Base-by-base conservation (phyloP, 1,284 basidiomycete species). In the Neolentinus lepideus region DNA sequence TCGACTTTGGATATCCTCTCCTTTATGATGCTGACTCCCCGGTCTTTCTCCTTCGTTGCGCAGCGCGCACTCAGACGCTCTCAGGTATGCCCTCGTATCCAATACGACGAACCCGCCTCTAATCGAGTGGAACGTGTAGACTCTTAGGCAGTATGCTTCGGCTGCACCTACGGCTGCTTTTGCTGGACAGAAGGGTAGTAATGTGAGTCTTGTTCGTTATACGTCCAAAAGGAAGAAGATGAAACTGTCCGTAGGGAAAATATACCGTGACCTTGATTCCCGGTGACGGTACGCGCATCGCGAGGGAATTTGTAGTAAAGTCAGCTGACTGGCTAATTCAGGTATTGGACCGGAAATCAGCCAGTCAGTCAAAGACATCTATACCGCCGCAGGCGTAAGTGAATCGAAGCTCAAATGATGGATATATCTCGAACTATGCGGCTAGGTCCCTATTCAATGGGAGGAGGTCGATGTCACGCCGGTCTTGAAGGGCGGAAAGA, bases 261-360 rank as follows among this genome's bases (percentile, higher is more conserved):
- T 98, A 94, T 76, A 88, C 88, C 51, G 94, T 96, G 52, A 94
- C 94, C 52, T 76, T 96, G 60, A 92, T 96, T 70, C 90, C 93
- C 46, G 93, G 93, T 69, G 93, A 96, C 69, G 91, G 92, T 92
- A 61, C 64, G 38, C 60, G 64, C 35, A 63, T 68, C 12, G 29
- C 29, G 29, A 12, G 29, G 29, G 29, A 31, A 31, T 61, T 63
- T 60, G 67, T 64, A 64, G 54, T 53, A 61, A 62, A 12, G 29
- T 31, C 29, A 31, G 45, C 56, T 67, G 55, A 64, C 61, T 52
- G 59, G 56, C 57, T 43, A 45, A 53, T 29, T 47, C 27, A 94
- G 93, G 95, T 73, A 99, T 99, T 78, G 97, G 97, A 52, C 94
- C 96, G 52, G 97, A 99, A 79, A 98, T 99, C 66, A 92, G 93